These are phyloP conservation scores for Primulina huaijiensis DNA, from an alignment of 257 asterid genomes.

Conservation along the genomic window DNA sequence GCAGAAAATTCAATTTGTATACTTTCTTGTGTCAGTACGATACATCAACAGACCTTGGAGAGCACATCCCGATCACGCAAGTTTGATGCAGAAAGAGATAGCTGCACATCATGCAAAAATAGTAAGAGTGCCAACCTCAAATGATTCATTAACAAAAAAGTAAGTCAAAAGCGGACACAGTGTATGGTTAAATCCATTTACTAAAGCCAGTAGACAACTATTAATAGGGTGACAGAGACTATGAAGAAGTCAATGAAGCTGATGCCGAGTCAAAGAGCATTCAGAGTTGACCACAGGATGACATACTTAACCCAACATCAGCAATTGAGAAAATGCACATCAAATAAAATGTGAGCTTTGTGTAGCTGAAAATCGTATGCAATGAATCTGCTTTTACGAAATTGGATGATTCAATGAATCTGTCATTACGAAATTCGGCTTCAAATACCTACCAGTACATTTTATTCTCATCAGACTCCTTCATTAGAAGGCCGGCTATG, in stretches of 20 bases:
- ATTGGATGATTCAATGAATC: background rate
- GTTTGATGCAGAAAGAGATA: slow-evolving; percentile 81
- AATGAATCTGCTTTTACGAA: background rate
- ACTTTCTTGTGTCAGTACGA: background rate
- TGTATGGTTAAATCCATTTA: slow-evolving; percentile 14
- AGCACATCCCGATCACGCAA: slow-evolving; percentile 86
- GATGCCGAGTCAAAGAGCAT: slow-evolving; percentile 1
- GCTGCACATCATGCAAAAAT: slow-evolving; percentile 50
- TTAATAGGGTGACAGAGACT: background rate
- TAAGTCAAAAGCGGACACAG: slow-evolving; percentile 5
- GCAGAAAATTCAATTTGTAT: slow-evolving; percentile 3
- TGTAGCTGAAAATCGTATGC: background rate
- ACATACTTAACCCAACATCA: slow-evolving; percentile 7
- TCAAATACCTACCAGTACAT: slow-evolving; percentile 10
- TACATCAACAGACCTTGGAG: slow-evolving; percentile 76
- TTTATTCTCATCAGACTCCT: slow-evolving; percentile 1
- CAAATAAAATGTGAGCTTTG: background rate
- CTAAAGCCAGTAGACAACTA: slow-evolving; percentile 8
- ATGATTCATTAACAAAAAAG: slow-evolving; percentile 15
- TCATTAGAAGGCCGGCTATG: slow-evolving; percentile 13
- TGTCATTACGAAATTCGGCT: background rate
- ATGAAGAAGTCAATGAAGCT: slow-evolving; percentile 17
- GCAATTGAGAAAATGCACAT: background rate
- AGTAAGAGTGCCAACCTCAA: slow-evolving; percentile 20
- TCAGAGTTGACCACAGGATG: background rate